These are phyloP conservation scores for Pichia californica DNA, from an alignment of 805 yeast genomes.

Conservation along the genomic window DNA sequence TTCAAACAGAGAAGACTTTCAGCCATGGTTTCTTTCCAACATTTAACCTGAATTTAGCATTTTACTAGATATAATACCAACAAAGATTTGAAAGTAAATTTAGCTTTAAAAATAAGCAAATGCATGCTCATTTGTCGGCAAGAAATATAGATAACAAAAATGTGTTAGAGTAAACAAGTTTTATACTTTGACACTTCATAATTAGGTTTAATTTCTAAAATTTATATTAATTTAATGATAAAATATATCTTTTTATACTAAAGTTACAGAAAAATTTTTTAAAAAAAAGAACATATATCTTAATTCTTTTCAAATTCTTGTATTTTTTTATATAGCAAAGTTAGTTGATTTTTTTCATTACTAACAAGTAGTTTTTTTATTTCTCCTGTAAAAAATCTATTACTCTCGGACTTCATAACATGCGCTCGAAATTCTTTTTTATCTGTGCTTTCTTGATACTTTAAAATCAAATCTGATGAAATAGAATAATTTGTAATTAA, in stretches of 20 bases:
- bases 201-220: background rate
- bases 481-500: constrained; percentile 17
- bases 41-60: no score
- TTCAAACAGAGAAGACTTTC: constrained; percentile 47
- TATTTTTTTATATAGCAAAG: constrained; percentile 7
- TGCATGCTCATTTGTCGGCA: no score
- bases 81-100: no score
- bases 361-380: constrained; percentile 8
- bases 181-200: no score
- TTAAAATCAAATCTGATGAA: constrained; percentile 16
- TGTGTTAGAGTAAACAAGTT: no score
- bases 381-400: constrained; percentile 9
- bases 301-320: constrained; percentile 4
- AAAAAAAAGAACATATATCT: no score
- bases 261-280: no score
- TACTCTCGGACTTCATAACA: background rate
- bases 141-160: no score
- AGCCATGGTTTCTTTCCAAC: constrained; percentile 35
- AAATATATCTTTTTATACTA: no score
- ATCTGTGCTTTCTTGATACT: constrained; percentile 17
- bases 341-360: constrained; percentile 3
- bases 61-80: no score
- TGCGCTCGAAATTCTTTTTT: constrained; percentile 14
- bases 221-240: background rate
- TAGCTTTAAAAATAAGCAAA: no score